Conservation (phyloP, 2,329 filamentous ascomycete genomes). For the Parastagonospora nodorum region DNA sequence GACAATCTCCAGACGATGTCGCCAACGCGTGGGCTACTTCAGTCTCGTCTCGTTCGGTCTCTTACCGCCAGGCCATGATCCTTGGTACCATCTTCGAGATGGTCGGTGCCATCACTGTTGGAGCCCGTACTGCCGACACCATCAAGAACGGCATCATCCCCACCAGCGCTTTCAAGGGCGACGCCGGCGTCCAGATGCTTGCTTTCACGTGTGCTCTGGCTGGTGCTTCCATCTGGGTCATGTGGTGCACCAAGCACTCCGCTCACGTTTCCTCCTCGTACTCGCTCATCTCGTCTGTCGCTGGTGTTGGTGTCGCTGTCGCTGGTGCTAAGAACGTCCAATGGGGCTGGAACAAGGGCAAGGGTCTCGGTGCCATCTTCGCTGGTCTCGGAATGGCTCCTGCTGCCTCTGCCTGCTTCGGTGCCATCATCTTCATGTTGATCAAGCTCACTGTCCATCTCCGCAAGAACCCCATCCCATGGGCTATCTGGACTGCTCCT, state of each 20-base stretch:
- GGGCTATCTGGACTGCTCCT: constrained; percentile 74
- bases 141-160: constrained; percentile 74
- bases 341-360: constrained; percentile 67
- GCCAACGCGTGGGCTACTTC: constrained; percentile 83
- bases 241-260: constrained; percentile 78
- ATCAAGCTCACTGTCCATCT: constrained; percentile 74
- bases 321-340: constrained; percentile 61
- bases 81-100: constrained; percentile 55
- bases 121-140: constrained; percentile 67
- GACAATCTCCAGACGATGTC: constrained; percentile 68
- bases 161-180: constrained; percentile 51
- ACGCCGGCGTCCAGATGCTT: constrained; percentile 57
- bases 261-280: constrained; percentile 67
- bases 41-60: constrained; percentile 77
- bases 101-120: constrained; percentile 52
- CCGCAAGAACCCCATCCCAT: constrained; percentile 71
- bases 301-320: constrained; percentile 57
- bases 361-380: constrained; percentile 68
- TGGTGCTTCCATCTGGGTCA: constrained; percentile 73
- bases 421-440: constrained; percentile 70
- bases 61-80: constrained; percentile 66
- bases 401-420: constrained; percentile 67
- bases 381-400: constrained; percentile 73
- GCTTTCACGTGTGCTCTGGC: constrained; percentile 65
- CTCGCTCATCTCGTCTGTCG: constrained; percentile 56